A percentile compares a stretch with the other conserved stretches of the same genome.
Conservation (phyloP, 2,329 filamentous ascomycete species). For the Ciborinia camelliae region DNA sequence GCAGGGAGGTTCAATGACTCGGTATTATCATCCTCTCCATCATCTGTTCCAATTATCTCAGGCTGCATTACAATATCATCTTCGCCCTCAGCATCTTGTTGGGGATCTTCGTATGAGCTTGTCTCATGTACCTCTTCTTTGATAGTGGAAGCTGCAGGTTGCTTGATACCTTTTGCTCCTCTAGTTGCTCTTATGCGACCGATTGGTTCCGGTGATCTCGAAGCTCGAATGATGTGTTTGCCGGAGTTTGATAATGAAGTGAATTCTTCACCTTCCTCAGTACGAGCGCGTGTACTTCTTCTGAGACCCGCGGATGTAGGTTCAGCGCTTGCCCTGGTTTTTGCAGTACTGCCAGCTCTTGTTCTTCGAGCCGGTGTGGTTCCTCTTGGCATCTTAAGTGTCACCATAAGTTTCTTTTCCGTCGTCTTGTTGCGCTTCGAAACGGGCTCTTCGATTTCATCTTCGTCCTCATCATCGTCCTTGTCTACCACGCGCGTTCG, state of each 20-base stretch:
- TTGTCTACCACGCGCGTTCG: slow-evolving; percentile 27
- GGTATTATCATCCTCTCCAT: slow-evolving; percentile 19
- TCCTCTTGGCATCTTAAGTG: slow-evolving; percentile 30
- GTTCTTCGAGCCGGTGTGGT: slow-evolving; percentile 27
- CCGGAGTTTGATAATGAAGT: slow-evolving; percentile 60
- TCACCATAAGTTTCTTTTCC: slow-evolving; percentile 30
- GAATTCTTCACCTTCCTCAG: slow-evolving; percentile 52
- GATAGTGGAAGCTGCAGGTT: slow-evolving; percentile 34
- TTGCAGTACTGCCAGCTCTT: slow-evolving; percentile 34
- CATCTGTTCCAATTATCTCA: slow-evolving; percentile 18
- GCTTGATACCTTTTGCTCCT: slow-evolving; percentile 36
- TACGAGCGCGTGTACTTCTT: slow-evolving; percentile 35
- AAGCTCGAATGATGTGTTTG: slow-evolving; percentile 51
- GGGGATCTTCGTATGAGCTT: slow-evolving; percentile 34
- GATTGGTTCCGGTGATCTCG: slow-evolving; percentile 53
- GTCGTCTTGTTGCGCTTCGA: slow-evolving; percentile 13
- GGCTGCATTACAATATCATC: slow-evolving; percentile 14
- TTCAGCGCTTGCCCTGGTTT: slow-evolving; percentile 30
- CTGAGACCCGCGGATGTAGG: slow-evolving; percentile 31
- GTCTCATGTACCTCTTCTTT: slow-evolving; percentile 38
- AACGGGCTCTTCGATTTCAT: slow-evolving; percentile 22
- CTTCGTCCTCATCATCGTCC: slow-evolving; percentile 34
- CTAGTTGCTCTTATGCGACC: slow-evolving; percentile 34
- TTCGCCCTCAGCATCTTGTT: slow-evolving; percentile 27
- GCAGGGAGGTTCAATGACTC: slow-evolving; percentile 10